A percentile compares a stretch with the other conserved stretches of the same genome.
Conservation (phyloP, 257 asterid genomes). For the Solanum rostratum region DNA sequence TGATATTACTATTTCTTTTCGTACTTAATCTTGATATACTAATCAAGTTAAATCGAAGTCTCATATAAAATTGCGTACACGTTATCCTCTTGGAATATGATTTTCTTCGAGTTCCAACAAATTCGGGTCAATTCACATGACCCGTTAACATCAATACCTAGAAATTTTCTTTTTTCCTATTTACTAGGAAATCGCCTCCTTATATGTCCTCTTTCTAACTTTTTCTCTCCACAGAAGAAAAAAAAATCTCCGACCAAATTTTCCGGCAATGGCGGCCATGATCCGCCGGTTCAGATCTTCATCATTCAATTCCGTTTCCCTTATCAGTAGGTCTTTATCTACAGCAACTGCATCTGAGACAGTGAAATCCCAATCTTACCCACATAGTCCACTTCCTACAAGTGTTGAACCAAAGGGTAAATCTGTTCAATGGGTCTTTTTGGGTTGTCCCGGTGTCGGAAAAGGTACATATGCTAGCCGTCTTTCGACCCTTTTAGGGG, state of each 20-base stretch:
- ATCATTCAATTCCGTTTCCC: conserved; percentile 4
- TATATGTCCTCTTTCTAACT: neutral
- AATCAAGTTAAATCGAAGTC: neutral
- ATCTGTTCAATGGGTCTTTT: conserved; percentile 79
- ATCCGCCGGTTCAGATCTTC: conserved; percentile 61
- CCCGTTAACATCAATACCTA: conserved; percentile 6
- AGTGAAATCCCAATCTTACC: conserved; percentile 14
- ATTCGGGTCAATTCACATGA: neutral
- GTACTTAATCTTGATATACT: no score
- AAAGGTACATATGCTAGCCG: conserved; percentile 97
- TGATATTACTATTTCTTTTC: no score
- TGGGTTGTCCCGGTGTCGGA: conserved; percentile 98
- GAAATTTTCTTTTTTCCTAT: neutral
- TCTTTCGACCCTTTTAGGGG: conserved; percentile 68
- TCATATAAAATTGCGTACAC: neutral
- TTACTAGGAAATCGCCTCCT: neutral
- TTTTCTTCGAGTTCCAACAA: neutral
- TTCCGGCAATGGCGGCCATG: conserved; percentile 65
- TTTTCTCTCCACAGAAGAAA: neutral
- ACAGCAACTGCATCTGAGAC: conserved; percentile 39
- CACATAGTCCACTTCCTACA: conserved; percentile 3
- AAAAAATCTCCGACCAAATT: neutral
- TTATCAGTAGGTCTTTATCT: conserved; percentile 29
- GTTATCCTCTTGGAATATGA: neutral
- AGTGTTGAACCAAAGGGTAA: conserved; percentile 49